Evolutionary conservation across 2,329 filamentous ascomycete species (phyloP), one percentile per base, ranked within the genome.

Genomic region (Metarhizium humberi): DNA sequence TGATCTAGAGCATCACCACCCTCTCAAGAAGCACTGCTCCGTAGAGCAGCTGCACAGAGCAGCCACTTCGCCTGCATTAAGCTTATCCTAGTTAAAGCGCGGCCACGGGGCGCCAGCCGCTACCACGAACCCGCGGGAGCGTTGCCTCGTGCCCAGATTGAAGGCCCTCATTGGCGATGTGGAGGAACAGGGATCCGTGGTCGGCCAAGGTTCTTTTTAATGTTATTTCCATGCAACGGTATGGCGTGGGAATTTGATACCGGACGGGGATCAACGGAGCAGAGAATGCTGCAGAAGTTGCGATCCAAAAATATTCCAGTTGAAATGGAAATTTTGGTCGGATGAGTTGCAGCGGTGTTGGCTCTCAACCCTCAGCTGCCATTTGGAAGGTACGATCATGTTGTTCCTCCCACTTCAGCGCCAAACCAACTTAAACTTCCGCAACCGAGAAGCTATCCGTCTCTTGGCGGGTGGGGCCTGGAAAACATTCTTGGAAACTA

Each of bases 191-290:
- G 51, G 51, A 36, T 25, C 29, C 43, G 4, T n/a, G 14, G 25
- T n/a, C 0, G 30, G 30, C 38, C 47, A 54, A 50, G 52, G 20
- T 54, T 49, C 52, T 43, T 54, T 54, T 50, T 70, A 70, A 40
- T 48, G 50, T 52, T 52, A 11, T 32, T 52, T 32, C 13, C 50
- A 34, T 20, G n/a, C n/a, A 45, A 45, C n/a, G 42, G 38, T 6
- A 40, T 16, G 38, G 38, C 5, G 14, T 16, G 38, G 11, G 38
- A 13, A 40, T 34, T 34, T 34, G 6, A 7, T 34, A 1, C 32
- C 10, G 32, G 32, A 34, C 32, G 32, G 7, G 10, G 32, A 34
- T 11, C 6, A 11, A 11, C 32, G 38, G 13, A 40, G 13, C 8
- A 40, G 13, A 40, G 5, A 40, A 40, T 25, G 25, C 25, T 25